Base-by-base conservation (phyloP, 176 grass and related monocot species). In the Pontederia paniculata region DNA sequence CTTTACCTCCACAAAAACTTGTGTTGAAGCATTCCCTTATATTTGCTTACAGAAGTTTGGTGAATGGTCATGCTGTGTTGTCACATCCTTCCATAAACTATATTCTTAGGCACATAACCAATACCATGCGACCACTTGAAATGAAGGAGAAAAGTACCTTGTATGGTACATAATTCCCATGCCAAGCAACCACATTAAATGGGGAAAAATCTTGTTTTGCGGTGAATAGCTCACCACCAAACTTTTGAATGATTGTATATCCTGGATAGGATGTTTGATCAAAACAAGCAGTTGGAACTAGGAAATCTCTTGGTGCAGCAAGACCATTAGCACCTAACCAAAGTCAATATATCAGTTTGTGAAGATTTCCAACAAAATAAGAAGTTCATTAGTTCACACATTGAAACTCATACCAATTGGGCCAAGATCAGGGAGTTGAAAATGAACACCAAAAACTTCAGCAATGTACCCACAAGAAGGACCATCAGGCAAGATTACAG, bases 101-200 rank as follows among this genome's bases (percentile, higher is more conserved):
- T 37, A 37, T 2, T 37, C 1, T 37, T 2, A 5, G 28, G 28
- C 3, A 37, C 28, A 37, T 37, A 3, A 37, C 28, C 28, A 37
- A 37, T 3, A 37, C 28, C 7, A 37, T 37, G 28, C 0, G 7
- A 37, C 28, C 28, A 37, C 28, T 37, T 37, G 5, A 37, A 37
- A 37, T 37, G 28, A 37, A 37, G 28, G 28, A 37, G 28, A 44
- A 9, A 63, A 63, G 42, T 81, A 96, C 91, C 82, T 97, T 97
- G 59, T 79, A 97, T 37, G 91, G 91, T 47, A 77, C 82, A 87
- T 89, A 97, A 69, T 97, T 97, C 37, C 91, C 91, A 51, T 97
- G 91, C 91, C 91, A 97, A 0, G 91, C 91, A 4, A 97, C 86
- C 43, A 97, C 91, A 52, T 97, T 87, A 65, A 97, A 90, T 11